These are phyloP conservation scores for Tulasnella sp. DNA, from an alignment of 768 basidiomycete species.

Conservation along the genomic window DNA sequence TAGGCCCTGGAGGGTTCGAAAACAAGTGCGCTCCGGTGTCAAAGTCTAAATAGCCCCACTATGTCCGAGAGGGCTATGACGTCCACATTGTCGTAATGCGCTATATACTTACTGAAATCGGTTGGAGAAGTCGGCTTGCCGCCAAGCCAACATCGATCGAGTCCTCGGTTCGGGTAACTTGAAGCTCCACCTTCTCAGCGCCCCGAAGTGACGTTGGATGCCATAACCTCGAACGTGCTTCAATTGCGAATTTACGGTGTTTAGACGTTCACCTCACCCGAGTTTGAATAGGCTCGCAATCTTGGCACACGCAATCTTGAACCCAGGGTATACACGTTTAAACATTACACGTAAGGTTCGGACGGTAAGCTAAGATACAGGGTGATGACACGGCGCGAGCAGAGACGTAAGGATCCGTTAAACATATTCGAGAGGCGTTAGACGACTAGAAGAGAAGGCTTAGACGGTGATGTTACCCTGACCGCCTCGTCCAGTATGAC, in stretches of 20 bases:
- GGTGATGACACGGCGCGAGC: not conserved
- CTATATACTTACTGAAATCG: not conserved
- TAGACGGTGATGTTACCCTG: conserved; percentile 22
- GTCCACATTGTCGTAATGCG: not conserved
- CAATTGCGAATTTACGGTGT: not conserved
- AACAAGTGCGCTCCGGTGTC: not conserved
- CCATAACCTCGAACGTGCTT: not conserved
- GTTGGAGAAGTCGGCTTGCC: not conserved
- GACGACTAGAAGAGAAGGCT: not conserved
- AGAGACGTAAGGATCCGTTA: conserved; percentile 10
- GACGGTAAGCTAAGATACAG: conserved; percentile 16
- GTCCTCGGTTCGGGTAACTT: not conserved
- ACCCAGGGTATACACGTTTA: not conserved
- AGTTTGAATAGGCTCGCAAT: conserved; percentile 6
- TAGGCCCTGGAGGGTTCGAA: not conserved
- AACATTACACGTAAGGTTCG: conserved; percentile 12
- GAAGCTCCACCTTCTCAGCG: conserved; percentile 2
- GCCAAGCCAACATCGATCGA: not conserved
- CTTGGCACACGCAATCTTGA: conserved; percentile 3
- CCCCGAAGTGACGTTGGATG: not conserved
- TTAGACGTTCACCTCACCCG: not conserved
- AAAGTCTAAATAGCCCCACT: not conserved
- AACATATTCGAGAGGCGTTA: not conserved
- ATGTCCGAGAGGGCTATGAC: not conserved
- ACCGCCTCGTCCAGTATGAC: conserved; percentile 26